phyloP scores from a whole-genome alignment of 805 yeast species.

The Yarrowia divulgata region DNA sequence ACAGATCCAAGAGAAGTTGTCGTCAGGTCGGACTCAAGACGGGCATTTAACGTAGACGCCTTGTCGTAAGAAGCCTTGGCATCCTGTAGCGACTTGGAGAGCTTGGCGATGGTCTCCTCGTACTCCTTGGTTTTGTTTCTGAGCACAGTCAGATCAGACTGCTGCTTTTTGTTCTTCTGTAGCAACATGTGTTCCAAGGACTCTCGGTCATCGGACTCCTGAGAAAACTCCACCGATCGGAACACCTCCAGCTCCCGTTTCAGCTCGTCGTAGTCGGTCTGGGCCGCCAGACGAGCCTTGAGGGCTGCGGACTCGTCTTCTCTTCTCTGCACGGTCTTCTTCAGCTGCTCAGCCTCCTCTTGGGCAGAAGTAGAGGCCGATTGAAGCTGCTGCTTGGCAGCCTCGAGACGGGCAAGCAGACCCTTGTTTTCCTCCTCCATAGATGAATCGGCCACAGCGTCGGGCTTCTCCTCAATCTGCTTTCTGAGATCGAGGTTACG shows the following conservation, averaged over 20 bases:
- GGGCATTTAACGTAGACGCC: constrained; percentile 56
- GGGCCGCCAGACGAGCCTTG: constrained; percentile 58
- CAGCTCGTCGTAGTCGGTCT: constrained; percentile 78
- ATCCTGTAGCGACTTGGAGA: constrained; percentile 48
- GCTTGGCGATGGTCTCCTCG: constrained; percentile 52
- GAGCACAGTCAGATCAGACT: constrained; percentile 69
- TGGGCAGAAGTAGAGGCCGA: constrained; percentile 46
- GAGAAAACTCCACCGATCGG: constrained; percentile 74
- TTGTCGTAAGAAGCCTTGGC: constrained; percentile 15
- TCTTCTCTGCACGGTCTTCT: constrained; percentile 13
- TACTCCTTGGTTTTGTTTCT: constrained; percentile 66
- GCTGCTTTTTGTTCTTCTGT: constrained; percentile 74
- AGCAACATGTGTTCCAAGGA: constrained; percentile 66
- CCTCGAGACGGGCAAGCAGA: constrained; percentile 64
- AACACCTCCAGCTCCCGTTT: constrained; percentile 77
- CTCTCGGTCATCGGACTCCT: constrained; percentile 42
- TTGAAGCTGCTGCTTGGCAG: constrained; percentile 50
- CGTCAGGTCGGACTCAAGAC: constrained; percentile 77
- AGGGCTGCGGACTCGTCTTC: constrained; percentile 59
- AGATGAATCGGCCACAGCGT: constrained; percentile 37
- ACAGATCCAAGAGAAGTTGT: constrained; percentile 48
- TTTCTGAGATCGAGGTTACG: constrained; percentile 77
- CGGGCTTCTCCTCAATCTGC: constrained; percentile 60
- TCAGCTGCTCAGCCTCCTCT: constrained; percentile 47
- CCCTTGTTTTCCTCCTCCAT: constrained; percentile 65